Conservation (phyloP, 768 basidiomycete genomes). For the Amanita pseudoporphyria region DNA sequence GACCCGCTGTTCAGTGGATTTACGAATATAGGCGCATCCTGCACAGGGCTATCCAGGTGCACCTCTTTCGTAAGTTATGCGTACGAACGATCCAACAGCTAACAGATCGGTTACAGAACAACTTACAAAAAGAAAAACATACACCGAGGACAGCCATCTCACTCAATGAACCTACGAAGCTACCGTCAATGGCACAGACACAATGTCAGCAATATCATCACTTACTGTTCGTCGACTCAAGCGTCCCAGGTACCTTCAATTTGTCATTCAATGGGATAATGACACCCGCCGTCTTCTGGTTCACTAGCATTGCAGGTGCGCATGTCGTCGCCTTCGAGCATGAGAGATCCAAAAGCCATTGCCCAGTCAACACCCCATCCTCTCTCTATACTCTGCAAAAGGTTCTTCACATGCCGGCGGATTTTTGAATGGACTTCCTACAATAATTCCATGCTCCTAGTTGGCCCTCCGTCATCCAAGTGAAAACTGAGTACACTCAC, state of each 20-base stretch:
- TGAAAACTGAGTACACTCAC: conserved; percentile 32
- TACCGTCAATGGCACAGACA: neutral
- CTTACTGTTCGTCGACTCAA: conserved; percentile 84
- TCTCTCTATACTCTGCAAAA: conserved; percentile 57
- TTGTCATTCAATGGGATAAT: conserved; percentile 74
- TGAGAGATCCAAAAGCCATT: conserved; percentile 82
- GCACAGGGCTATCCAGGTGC: too few species aligned
- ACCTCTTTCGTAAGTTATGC: too few species aligned
- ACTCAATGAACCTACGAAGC: conserved; percentile 62
- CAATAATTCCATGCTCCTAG: neutral
- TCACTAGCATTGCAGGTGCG: conserved; percentile 90
- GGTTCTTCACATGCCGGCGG: conserved; percentile 68
- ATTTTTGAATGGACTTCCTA: conserved; percentile 77
- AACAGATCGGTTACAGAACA: too few species aligned
- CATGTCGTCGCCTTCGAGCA: conserved; percentile 75
- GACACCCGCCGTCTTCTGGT: conserved; percentile 76
- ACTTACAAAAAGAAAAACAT: conserved; percentile 22
- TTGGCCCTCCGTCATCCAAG: conserved; percentile 5
- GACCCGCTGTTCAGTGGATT: too few species aligned
- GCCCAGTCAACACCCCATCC: conserved; percentile 82
- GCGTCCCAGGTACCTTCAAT: conserved; percentile 47
- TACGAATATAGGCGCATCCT: too few species aligned
- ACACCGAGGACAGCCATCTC: conserved; percentile 87
- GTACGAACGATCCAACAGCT: too few species aligned
- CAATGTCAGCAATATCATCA: conserved; percentile 6